These are phyloP conservation scores for Triangularia verruculosa DNA, from an alignment of 2,329 filamentous ascomycete genomes.

Conservation along the genomic window DNA sequence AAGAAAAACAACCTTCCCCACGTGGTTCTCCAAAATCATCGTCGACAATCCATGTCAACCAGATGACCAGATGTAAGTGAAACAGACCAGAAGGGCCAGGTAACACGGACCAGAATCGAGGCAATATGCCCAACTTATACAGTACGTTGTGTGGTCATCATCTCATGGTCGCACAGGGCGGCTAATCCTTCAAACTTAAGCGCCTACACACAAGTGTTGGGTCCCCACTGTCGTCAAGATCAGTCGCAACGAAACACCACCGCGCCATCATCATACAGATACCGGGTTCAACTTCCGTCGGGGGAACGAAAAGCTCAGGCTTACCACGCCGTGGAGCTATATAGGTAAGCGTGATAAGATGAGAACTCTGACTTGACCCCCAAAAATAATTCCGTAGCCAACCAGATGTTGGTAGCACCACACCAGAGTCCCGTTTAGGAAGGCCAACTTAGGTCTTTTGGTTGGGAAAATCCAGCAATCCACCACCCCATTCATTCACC, in stretches of 20 bases:
- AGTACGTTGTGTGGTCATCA: neutral
- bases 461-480: neutral
- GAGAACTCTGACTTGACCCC: neutral
- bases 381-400: neutral
- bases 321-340: neutral
- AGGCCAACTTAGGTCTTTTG: neutral
- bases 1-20: neutral
- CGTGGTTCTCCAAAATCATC: neutral
- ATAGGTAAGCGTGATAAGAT: neutral
- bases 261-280: neutral
- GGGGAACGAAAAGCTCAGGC: neutral
- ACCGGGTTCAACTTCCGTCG: neutral
- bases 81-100: neutral
- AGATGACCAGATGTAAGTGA: neutral
- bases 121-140: neutral
- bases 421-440: neutral
- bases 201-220: neutral
- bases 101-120: neutral
- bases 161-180: neutral
- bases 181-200: neutral
- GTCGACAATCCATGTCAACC: neutral
- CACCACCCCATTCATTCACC: neutral
- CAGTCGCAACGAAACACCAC: neutral
- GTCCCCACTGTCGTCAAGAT: neutral
- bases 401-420: neutral